A percentile compares a stretch with the other conserved stretches of the same genome.
phyloP scores from a whole-genome alignment of 2,329 filamentous ascomycete species.

The Parafenestella ontariensis region DNA sequence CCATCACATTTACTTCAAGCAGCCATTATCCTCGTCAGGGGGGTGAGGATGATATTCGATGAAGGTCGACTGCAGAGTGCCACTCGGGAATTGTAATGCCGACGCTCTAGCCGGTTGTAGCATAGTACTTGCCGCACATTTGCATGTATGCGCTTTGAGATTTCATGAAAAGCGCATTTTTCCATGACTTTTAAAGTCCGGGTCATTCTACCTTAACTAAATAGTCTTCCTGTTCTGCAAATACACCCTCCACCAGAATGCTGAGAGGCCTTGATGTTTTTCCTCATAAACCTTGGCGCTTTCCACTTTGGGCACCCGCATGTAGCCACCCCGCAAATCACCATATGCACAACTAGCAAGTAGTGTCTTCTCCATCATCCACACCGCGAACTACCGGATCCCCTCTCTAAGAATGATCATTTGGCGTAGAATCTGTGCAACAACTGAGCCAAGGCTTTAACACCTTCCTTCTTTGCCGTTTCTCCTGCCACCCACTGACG shows the following conservation, averaged over 20 bases:
- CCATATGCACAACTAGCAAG: slow-evolving; percentile 5
- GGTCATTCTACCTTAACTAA: neutral
- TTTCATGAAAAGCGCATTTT: neutral
- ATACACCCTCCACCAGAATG: neutral
- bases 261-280: neutral
- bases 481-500: slow-evolving; percentile 9
- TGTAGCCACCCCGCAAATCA: slow-evolving; percentile 14
- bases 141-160: no score
- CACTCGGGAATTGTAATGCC: neutral
- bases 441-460: neutral
- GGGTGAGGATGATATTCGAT: neutral
- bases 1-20: slow-evolving; percentile 1
- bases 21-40: neutral
- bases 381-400: neutral
- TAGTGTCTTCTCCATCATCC: slow-evolving; percentile 3
- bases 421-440: slow-evolving; percentile 2
- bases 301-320: neutral
- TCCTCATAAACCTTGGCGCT: slow-evolving; percentile 3
- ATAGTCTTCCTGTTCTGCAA: neutral
- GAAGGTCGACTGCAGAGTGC: neutral
- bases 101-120: neutral
- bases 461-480: slow-evolving; percentile 18
- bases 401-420: slow-evolving; percentile 4
- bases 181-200: neutral
- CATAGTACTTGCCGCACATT: neutral